phyloP scores from a whole-genome alignment of 2,329 filamentous ascomycete species.

The Ascocoryne sarcoides region DNA sequence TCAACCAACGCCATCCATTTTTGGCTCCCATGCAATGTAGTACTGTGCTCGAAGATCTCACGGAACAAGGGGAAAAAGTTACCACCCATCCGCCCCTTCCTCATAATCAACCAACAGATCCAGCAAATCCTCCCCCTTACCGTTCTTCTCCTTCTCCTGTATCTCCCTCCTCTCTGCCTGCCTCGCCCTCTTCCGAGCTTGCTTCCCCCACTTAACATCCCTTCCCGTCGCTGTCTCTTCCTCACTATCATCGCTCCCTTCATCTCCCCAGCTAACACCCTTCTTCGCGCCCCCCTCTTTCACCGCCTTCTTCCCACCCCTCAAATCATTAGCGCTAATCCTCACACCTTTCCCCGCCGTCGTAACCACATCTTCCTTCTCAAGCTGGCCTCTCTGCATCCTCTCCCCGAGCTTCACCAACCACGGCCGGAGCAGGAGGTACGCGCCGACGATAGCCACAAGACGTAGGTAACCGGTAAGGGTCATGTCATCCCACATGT shows the following conservation, averaged over 20 bases:
- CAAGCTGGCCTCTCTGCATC: constrained; percentile 54
- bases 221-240: not conserved
- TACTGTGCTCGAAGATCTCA: no score
- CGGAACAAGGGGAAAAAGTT: no score
- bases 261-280: constrained; percentile 12
- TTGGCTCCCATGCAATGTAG: no score
- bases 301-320: constrained; percentile 15
- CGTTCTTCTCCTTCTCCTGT: constrained; percentile 2
- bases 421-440: constrained; percentile 66
- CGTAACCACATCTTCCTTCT: constrained; percentile 33
- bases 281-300: constrained; percentile 14
- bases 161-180: not conserved
- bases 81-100: constrained; percentile 5
- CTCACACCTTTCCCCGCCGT: constrained; percentile 35
- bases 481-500: constrained; percentile 42
- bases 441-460: constrained; percentile 62
- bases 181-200: constrained; percentile 1
- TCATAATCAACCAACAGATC: constrained; percentile 6
- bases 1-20: no score
- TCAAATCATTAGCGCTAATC: constrained; percentile 48
- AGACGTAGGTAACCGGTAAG: constrained; percentile 56
- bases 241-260: not conserved
- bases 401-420: constrained; percentile 58
- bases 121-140: constrained; percentile 1
- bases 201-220: not conserved